Evolutionary conservation across 116 monocot genomes (phyloP).

Genomic region (Phalaenopsis hybrid): DNA sequence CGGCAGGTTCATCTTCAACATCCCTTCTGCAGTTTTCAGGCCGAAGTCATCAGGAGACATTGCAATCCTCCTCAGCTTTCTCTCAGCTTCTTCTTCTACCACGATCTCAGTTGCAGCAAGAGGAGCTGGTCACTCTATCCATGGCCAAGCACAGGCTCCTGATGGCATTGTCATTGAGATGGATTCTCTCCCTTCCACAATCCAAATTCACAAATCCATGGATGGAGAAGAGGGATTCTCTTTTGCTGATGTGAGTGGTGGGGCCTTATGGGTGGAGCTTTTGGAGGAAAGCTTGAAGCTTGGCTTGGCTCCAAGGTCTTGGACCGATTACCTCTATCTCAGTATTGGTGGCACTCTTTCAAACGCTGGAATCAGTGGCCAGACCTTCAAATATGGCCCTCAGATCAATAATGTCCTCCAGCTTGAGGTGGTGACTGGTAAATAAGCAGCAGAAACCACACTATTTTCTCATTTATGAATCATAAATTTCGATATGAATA

Average conservation of each 20-base stretch:
- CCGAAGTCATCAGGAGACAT: conserved; percentile 32
- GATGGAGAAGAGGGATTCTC: conserved; percentile 8
- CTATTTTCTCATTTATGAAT: not conserved
- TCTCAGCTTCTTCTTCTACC: conserved; percentile 27
- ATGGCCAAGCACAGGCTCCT: conserved; percentile 40
- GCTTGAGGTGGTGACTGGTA: conserved; percentile 46
- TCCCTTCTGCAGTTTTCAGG: conserved; percentile 32
- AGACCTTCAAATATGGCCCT: conserved; percentile 45
- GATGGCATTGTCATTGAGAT: conserved; percentile 46
- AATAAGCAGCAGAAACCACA: not conserved
- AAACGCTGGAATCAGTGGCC: conserved; percentile 45
- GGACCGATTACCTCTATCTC: conserved; percentile 43
- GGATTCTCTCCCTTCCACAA: conserved; percentile 34
- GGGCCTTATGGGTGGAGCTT: conserved; percentile 38
- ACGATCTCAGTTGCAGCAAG: conserved; percentile 35
- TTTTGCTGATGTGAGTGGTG: conserved; percentile 44
- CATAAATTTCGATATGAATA: not conserved
- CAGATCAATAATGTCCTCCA: conserved; percentile 50
- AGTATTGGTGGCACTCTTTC: conserved; percentile 45
- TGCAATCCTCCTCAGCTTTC: conserved; percentile 22
- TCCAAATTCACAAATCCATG: conserved; percentile 19
- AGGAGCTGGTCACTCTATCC: conserved; percentile 42
- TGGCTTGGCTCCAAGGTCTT: conserved; percentile 40
- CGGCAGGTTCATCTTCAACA: conserved; percentile 30
- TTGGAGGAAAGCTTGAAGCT: conserved; percentile 34